phyloP scores from a whole-genome alignment of 1,139 yeast genomes.

The Candida sp. region DNA sequence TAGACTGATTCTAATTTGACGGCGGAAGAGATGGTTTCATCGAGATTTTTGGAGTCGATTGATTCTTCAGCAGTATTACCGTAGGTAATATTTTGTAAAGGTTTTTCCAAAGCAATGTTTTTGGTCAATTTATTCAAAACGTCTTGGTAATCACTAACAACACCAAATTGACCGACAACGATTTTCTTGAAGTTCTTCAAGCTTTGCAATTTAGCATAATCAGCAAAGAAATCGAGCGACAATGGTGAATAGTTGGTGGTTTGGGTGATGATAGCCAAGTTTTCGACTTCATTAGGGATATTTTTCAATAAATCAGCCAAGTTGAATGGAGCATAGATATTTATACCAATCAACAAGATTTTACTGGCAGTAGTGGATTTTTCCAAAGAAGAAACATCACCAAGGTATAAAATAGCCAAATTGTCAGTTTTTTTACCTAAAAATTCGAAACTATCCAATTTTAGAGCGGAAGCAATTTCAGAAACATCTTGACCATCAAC shows the following conservation, averaged over 20 bases:
- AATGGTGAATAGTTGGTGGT: slow-evolving; percentile 53
- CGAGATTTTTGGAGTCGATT: background rate
- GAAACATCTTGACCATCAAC: background rate
- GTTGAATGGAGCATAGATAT: slow-evolving; percentile 72
- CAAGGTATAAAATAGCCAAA: slow-evolving; percentile 59
- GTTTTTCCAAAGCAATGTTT: slow-evolving; percentile 51
- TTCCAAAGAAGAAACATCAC: slow-evolving; percentile 40
- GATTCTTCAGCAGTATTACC: slow-evolving; percentile 41
- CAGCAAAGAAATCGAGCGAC: slow-evolving; percentile 72
- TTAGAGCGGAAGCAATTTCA: background rate
- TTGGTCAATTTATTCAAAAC: slow-evolving; percentile 48
- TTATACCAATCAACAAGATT: slow-evolving; percentile 53
- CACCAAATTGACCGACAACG: slow-evolving; percentile 59
- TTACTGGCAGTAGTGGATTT: slow-evolving; percentile 42
- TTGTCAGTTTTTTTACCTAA: slow-evolving; percentile 17
- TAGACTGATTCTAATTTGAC: slow-evolving; percentile 72
- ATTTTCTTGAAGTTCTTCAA: slow-evolving; percentile 48
- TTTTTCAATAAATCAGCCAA: slow-evolving; percentile 44
- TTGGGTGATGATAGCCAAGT: slow-evolving; percentile 67
- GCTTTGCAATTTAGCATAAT: slow-evolving; percentile 45
- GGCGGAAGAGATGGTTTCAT: slow-evolving; percentile 41
- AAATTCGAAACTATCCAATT: background rate
- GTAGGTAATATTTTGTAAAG: slow-evolving; percentile 61
- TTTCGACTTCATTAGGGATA: slow-evolving; percentile 55
- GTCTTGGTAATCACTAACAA: slow-evolving; percentile 40